phyloP scores from a whole-genome alignment of 164 flowering plant genomes.

The Nymphaea thermarum region DNA sequence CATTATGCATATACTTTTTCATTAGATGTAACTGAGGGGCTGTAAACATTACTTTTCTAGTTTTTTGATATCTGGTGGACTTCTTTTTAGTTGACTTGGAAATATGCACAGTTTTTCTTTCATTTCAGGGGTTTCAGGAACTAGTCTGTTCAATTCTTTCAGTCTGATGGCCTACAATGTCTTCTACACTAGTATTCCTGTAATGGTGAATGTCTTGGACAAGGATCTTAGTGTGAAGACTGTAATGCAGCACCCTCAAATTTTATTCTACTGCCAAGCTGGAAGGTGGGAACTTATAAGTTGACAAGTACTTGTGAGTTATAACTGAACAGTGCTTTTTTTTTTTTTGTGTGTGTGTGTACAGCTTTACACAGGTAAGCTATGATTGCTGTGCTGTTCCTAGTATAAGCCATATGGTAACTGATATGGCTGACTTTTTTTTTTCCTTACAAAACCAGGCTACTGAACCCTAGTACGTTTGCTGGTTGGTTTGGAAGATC shows the following conservation, averaged over 20 bases:
- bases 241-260: constrained; percentile 98
- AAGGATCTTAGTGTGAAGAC: constrained; percentile 94
- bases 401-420: too few relatives aligned
- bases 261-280: constrained; percentile 92
- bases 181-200: constrained; percentile 96
- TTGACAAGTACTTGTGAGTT: too few relatives aligned
- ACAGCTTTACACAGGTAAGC: too few relatives aligned
- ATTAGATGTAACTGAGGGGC: too few relatives aligned
- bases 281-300: constrained; percentile 51
- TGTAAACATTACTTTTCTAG: constrained; percentile 1
- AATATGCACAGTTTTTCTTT: constrained; percentile 72
- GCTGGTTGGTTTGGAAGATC: constrained; percentile 99
- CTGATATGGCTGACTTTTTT: background rate
- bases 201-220: constrained; percentile 79
- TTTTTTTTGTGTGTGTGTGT: too few relatives aligned
- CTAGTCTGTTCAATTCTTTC: constrained; percentile 93
- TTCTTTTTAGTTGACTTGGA: constrained; percentile 20
- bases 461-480: constrained; percentile 93
- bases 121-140: constrained; percentile 95
- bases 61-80: background rate
- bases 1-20: too few relatives aligned
- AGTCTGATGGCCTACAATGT: constrained; percentile 99
- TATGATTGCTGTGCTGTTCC: too few relatives aligned
- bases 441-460: constrained; percentile 35
- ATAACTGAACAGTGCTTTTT: too few relatives aligned